Conservation (phyloP, 2,329 filamentous ascomycete genomes). For the Colletotrichum sp. region DNA sequence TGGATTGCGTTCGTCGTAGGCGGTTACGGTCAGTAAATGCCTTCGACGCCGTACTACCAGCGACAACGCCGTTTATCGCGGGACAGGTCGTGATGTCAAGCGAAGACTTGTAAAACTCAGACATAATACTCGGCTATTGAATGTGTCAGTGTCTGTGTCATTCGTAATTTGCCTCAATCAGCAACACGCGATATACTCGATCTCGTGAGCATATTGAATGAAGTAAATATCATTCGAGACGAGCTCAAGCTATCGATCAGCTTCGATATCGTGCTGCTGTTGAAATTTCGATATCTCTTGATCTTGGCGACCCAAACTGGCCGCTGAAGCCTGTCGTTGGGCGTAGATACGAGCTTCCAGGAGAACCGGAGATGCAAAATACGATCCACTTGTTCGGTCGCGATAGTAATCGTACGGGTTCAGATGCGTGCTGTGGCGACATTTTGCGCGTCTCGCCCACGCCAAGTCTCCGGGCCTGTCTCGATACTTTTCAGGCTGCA, state of each 20-base stretch:
- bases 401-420: neutral
- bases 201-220: neutral
- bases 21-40: neutral
- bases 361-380: constrained; percentile 13
- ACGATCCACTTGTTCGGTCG: constrained; percentile 3
- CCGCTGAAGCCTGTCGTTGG: neutral
- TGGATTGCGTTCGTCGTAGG: neutral
- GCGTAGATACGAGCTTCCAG: neutral
- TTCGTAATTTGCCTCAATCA: neutral
- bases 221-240: neutral
- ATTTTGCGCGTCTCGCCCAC: neutral
- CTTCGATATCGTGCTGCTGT: neutral
- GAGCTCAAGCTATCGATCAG: neutral
- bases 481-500: neutral
- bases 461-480: neutral
- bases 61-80: neutral
- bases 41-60: neutral
- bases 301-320: neutral
- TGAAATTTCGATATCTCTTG: neutral
- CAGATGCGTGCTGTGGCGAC: neutral
- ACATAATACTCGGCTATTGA: neutral
- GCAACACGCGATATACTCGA: neutral
- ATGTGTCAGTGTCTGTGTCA: neutral
- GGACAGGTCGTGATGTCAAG: neutral
- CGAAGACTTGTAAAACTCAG: neutral